A percentile compares a stretch with the other conserved stretches of the same genome.
Evolutionary conservation across 352 stramenopile species (phyloP).

Genomic region (Globisporangium carolinianum): DNA sequence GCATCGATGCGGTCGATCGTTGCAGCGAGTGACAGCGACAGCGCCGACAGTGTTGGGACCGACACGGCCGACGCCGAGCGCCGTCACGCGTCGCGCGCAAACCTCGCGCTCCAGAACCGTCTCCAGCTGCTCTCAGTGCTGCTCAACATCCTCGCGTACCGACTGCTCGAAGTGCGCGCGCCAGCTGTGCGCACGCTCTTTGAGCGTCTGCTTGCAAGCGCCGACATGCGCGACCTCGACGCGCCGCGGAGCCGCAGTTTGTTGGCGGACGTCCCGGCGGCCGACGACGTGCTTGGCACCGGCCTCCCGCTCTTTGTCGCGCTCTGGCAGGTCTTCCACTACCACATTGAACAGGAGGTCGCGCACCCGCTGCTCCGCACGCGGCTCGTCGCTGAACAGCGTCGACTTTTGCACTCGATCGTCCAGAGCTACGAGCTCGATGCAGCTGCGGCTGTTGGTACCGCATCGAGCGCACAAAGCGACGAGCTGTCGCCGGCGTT

Average conservation of each 20-base stretch:
- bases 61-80: conserved; percentile 5
- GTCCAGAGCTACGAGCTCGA: conserved; percentile 54
- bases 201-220: conserved; percentile 26
- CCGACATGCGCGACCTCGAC: conserved; percentile 19
- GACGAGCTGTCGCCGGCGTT: conserved; percentile 35
- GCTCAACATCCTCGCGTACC: conserved; percentile 79
- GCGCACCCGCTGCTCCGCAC: conserved; percentile 46
- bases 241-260: conserved; percentile 37
- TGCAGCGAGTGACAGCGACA: conserved; percentile 23
- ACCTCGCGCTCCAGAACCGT: conserved; percentile 78
- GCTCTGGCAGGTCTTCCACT: conserved; percentile 78
- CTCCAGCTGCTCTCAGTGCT: conserved; percentile 76
- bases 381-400: conserved; percentile 54
- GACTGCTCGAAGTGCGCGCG: conserved; percentile 58
- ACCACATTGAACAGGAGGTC: conserved; percentile 83
- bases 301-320: conserved; percentile 70
- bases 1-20: conserved; percentile 76
- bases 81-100: conserved; percentile 36
- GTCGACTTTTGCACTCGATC: conserved; percentile 47
- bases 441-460: conserved; percentile 2
- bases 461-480: no score
- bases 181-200: conserved; percentile 50
- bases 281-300: conserved; percentile 58
- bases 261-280: conserved; percentile 38
- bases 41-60: no score